These are phyloP conservation scores for Chytridiales sp. DNA, from an alignment of 371 early-diverging fungal genomes.

Conservation along the genomic window DNA sequence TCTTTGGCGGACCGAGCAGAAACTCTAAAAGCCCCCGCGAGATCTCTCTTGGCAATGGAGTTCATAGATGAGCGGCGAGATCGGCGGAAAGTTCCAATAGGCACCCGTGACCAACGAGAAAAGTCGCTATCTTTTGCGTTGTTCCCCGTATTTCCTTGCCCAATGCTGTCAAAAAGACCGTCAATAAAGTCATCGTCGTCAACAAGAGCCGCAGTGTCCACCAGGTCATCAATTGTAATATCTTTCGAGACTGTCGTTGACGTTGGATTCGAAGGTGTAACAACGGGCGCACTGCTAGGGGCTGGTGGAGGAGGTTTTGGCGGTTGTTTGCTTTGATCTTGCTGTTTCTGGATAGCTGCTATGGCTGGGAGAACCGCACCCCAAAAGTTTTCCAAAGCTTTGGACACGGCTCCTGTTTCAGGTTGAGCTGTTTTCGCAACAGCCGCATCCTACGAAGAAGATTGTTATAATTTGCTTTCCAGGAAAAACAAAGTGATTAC, in stretches of 20 bases:
- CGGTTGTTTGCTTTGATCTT: neutral
- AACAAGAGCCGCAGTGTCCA: too few relatives aligned
- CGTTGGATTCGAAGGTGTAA: too few relatives aligned
- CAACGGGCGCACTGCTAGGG: too few relatives aligned
- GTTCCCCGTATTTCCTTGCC: slow-evolving; percentile 1
- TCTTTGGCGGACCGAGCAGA: too few relatives aligned
- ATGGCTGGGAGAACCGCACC: slow-evolving; percentile 10
- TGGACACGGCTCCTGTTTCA: neutral
- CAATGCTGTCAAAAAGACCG: slow-evolving; percentile 14
- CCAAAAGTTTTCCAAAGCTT: slow-evolving; percentile 10
- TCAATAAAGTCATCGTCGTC: too few relatives aligned
- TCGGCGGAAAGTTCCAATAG: slow-evolving; percentile 19
- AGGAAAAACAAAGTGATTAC: too few relatives aligned
- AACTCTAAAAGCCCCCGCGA: slow-evolving; percentile 11
- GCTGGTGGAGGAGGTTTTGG: neutral
- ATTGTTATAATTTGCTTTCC: too few relatives aligned
- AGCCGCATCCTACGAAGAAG: too few relatives aligned
- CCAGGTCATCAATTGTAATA: too few relatives aligned
- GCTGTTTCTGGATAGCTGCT: neutral
- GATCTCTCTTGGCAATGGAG: slow-evolving; percentile 1
- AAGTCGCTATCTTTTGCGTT: neutral
- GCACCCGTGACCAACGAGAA: slow-evolving; percentile 19
- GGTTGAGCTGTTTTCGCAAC: too few relatives aligned
- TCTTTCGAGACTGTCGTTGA: too few relatives aligned
- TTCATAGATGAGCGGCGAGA: slow-evolving; percentile 2